Evolutionary conservation across 2,329 filamentous ascomycete genomes (phyloP).

Genomic region (Daldinia sp.): DNA sequence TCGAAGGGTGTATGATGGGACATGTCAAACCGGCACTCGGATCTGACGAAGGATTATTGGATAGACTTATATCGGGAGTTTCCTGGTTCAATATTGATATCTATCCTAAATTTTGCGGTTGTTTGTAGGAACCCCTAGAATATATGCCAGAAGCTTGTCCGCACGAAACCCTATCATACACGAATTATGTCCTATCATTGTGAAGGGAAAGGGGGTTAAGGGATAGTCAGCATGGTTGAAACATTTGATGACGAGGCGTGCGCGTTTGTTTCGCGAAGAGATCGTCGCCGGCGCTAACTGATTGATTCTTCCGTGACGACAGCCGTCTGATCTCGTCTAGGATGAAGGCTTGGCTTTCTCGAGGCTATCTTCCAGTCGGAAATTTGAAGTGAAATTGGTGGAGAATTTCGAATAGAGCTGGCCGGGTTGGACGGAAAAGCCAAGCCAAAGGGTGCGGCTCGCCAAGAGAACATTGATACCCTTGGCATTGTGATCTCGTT

Average conservation of each 20-base stretch:
- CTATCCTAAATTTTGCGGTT: not conserved
- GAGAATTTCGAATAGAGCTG: slow-evolving; percentile 14
- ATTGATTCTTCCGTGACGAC: slow-evolving; percentile 27
- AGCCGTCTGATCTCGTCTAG: slow-evolving; percentile 21
- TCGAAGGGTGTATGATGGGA: not conserved
- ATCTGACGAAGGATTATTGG: not conserved
- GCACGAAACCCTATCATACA: not conserved
- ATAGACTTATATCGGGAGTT: not conserved
- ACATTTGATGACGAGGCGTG: slow-evolving; percentile 24
- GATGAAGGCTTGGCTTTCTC: slow-evolving; percentile 19
- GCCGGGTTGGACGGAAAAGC: slow-evolving; percentile 7
- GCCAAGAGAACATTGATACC: slow-evolving; percentile 38
- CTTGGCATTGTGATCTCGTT: slow-evolving; percentile 41
- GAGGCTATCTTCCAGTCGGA: slow-evolving; percentile 8
- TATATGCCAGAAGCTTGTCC: not conserved
- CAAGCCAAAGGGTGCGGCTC: slow-evolving; percentile 30
- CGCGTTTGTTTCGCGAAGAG: slow-evolving; percentile 26
- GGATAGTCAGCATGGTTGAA: slow-evolving; percentile 20
- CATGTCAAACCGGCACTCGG: not conserved
- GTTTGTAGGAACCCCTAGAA: not conserved
- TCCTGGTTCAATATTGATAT: not conserved
- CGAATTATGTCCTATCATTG: not conserved
- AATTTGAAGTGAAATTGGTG: slow-evolving; percentile 13
- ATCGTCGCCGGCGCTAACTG: slow-evolving; percentile 21
- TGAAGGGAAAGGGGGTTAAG: not conserved